Conservation (phyloP, 164 flowering plant genomes). For the Vitis cinerea region DNA sequence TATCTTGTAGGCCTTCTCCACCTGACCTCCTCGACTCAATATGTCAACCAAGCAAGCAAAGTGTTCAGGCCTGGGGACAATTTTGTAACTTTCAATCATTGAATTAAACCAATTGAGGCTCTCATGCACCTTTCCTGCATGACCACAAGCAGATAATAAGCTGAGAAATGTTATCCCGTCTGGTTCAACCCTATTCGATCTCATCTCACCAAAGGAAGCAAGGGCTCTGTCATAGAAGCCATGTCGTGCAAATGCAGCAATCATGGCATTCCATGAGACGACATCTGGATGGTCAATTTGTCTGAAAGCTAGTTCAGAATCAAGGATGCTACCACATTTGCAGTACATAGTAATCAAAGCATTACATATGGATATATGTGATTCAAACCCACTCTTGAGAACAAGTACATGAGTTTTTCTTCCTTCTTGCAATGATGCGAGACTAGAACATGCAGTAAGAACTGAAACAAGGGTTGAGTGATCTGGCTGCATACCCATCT, state of each 20-base stretch:
- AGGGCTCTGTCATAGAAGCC: slow-evolving; percentile 41
- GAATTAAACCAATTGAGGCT: slow-evolving; percentile 34
- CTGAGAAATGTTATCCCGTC: slow-evolving; percentile 53
- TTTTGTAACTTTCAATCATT: slow-evolving; percentile 27
- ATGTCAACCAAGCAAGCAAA: slow-evolving; percentile 49
- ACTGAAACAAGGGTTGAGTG: slow-evolving; percentile 40
- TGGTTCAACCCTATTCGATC: slow-evolving; percentile 27
- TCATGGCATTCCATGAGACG: slow-evolving; percentile 55
- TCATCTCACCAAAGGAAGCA: slow-evolving; percentile 31
- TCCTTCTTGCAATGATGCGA: slow-evolving; percentile 38
- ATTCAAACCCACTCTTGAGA: slow-evolving; percentile 29
- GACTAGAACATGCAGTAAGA: slow-evolving; percentile 45
- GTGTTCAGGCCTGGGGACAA: slow-evolving; percentile 35
- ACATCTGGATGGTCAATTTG: slow-evolving; percentile 31
- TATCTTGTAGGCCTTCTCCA: slow-evolving; percentile 37
- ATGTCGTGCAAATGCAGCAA: slow-evolving; percentile 47
- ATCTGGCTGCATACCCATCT: slow-evolving; percentile 41
- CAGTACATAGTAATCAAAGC: slow-evolving; percentile 50
- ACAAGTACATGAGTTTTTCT: slow-evolving; percentile 31
- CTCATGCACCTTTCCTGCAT: slow-evolving; percentile 45
- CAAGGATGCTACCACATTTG: slow-evolving; percentile 46
- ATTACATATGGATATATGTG: slow-evolving; percentile 35
- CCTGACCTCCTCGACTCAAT: slow-evolving; percentile 44
- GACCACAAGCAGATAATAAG: slow-evolving; percentile 51
- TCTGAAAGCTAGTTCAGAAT: slow-evolving; percentile 36